Base-by-base conservation (phyloP, 208 protist genomes). In the Vickermania ingenoplastis region DNA sequence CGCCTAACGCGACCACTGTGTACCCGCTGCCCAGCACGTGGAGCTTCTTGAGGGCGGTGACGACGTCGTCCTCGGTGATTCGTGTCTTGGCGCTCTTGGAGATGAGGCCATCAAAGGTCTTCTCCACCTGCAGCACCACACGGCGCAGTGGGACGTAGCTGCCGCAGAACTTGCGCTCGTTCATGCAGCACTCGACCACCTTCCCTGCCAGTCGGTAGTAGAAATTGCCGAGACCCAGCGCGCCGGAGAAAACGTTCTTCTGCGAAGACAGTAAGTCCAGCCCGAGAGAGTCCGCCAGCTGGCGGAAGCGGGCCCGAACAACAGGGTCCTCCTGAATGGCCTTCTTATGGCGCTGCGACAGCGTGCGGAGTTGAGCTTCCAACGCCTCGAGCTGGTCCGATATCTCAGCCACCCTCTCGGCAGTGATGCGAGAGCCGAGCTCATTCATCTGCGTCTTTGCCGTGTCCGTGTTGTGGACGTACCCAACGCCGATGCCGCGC, bases 231-330 rank as follows among this genome's bases (percentile, higher is more conserved):
- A 94, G 73, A 3, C 84, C 83, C 3, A 94, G 65, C 13, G 74
- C 67, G 14, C 75, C 81, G 5, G 88, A 65, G 58, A 94, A 94
- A 2, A 92, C 71, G 64, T 92, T 94, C 61, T 87, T 88, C 65
- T 85, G 87, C 24, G 84, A 92, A 1, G 84, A 92, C 41, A 94
- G 81, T 4, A 94, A 66, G 54, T 94, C 88, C 13, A 94, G 75
- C 25, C 84, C 84, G 24, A 94, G 77, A 11, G 82, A 91, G 75
- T 94, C 88, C 0, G 88, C 84, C 2, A 94, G 63, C 67, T 94
- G 88, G 2, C 84, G 80, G 53, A 94, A 94, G 17, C 83, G 77
- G 0, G 82, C 84, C 28, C 88, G 84, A n/a, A 91, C 81, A 1
- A 91, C 61, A 0, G 88, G 83, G 61, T 94, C 88, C 41, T 81